Evolutionary conservation across 2,329 filamentous ascomycete species (phyloP), one percentile per base, ranked within the genome.

Genomic region (Massarina eburnea): DNA sequence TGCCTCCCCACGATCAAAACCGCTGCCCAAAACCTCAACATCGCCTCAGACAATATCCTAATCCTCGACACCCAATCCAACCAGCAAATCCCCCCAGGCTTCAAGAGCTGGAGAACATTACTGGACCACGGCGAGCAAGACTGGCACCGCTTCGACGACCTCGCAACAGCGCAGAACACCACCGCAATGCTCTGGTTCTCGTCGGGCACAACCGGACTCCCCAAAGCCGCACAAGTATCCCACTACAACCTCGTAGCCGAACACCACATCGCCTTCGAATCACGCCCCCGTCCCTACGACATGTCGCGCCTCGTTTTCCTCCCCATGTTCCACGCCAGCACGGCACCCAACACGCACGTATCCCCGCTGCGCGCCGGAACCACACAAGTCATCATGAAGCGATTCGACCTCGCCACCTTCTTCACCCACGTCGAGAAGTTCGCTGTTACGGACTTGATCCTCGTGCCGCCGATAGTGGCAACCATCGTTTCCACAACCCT

Each of bases 211-310:
- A 63, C 59, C 14, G 60, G 60, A 1, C 49, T 62, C n/a, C 59
- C 60, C 27, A 62, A 64, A 43, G 50, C 51, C 10, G 48, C 47
- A 2, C 45, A 45, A 10, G 41, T 59, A 8, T 48, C 51, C 12
- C 58, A 65, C 44, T 42, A 53, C 48, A 61, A 60, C 43, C 48
- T 64, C 39, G 45, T 61, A 17, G 52, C 79, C 1, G 82, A 85
- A 62, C 80, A 78, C 52, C 69, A 83, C 24, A 81, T 78, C 4
- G 67, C 74, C 7, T 66, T 59, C 20, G 73, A 75, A 44, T n/a
- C n/a, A n/a, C n/a, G n/a, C n/a, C n/a, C n/a, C n/a, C n/a, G n/a
- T n/a, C n/a, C n/a, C n/a, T n/a, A n/a, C n/a, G n/a, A n/a, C n/a
- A n/a, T n/a, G n/a, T n/a, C n/a, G n/a, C n/a, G n/a, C n/a, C n/a